Base-by-base conservation (phyloP, 176 grass and related monocot species). In the Oryza coarctata region DNA sequence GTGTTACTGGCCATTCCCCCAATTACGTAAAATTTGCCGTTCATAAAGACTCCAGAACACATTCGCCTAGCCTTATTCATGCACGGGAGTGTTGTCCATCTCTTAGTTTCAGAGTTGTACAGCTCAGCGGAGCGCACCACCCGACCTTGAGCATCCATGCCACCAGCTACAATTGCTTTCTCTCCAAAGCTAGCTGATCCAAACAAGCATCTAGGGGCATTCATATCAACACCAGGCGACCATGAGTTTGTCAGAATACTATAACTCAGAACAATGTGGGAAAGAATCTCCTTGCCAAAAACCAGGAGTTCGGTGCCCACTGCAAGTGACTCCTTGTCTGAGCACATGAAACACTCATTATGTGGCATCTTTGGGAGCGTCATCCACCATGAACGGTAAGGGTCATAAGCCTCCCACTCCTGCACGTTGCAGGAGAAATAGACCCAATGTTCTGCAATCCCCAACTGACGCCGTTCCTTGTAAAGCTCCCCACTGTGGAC, bases 321-420 rank as follows among this genome's bases (percentile, higher is more conserved):
- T 49, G 95, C 92, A 23, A 98, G 68, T 23, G 95, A 98, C 63
- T 98, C 95, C 85, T 95, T 98, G 65, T 98, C 95, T 12, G 90
- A 91, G 69, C 89, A 86, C 89, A 93, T 92, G 82, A 98, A 98
- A 72, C 91, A 98, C 66, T 98, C 92, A 41, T 91, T 91, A 47
- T 91, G 90, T 2, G 95, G 92, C 95, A 98, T 98, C 80, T 82
- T 92, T 79, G 95, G 92, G 27, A 98, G 93, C 0, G 75, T 93
- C 88, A 98, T 98, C 95, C 95, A 98, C 49, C 87, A 90, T 2
- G 31, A 71, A 40, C 79, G 74, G 79, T 93, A 95, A 12, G 95
- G 95, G 71, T 98, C 95, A 82, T 93, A 98, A 8, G 93, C 95
- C 57, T 91, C 95, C 95, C 95, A 98, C 87, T 98, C 90, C 43